phyloP scores from a whole-genome alignment of 768 basidiomycete genomes.

The Suillus bovinus region DNA sequence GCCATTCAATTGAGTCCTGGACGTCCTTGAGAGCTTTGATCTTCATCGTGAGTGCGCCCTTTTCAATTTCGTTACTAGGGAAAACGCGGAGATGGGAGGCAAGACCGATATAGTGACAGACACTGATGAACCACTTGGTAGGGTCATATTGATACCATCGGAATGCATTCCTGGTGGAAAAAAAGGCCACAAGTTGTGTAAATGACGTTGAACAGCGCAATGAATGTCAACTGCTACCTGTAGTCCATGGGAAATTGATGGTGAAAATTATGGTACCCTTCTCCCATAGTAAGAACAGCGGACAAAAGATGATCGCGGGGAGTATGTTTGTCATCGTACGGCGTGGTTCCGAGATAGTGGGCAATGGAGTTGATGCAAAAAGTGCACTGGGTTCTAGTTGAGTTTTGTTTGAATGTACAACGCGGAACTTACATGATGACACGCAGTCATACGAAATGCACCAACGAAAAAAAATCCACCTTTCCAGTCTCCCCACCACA shows the following conservation, averaged over 20 bases:
- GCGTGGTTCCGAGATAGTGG: slow-evolving; percentile 78
- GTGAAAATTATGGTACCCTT: slow-evolving; percentile 75
- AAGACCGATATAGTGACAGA: slow-evolving; percentile 60
- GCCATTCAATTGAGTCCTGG: slow-evolving; percentile 69
- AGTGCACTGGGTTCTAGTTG: slow-evolving; percentile 55
- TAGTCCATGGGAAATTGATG: slow-evolving; percentile 86
- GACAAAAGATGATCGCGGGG: slow-evolving; percentile 81
- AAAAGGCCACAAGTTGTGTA: slow-evolving; percentile 10
- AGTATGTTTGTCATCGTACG: slow-evolving; percentile 79
- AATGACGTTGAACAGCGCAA: slow-evolving; percentile 1
- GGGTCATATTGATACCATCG: slow-evolving; percentile 74
- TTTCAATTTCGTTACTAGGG: slow-evolving; percentile 85
- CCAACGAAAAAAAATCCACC: slow-evolving; percentile 80
- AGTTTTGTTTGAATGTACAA: slow-evolving; percentile 1
- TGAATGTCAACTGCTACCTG: slow-evolving; percentile 19
- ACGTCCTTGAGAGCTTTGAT: slow-evolving; percentile 67
- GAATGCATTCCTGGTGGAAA: slow-evolving; percentile 58
- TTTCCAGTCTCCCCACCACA: slow-evolving; percentile 73
- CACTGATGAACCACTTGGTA: slow-evolving; percentile 79
- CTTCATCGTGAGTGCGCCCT: slow-evolving; percentile 82
- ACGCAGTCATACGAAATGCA: slow-evolving; percentile 68
- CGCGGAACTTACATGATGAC: slow-evolving; percentile 69
- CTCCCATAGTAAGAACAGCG: slow-evolving; percentile 76
- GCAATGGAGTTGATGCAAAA: slow-evolving; percentile 91
- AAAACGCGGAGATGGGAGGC: slow-evolving; percentile 82